These are phyloP conservation scores for Russula dissimulans DNA, from an alignment of 768 basidiomycete genomes.

Conservation along the genomic window DNA sequence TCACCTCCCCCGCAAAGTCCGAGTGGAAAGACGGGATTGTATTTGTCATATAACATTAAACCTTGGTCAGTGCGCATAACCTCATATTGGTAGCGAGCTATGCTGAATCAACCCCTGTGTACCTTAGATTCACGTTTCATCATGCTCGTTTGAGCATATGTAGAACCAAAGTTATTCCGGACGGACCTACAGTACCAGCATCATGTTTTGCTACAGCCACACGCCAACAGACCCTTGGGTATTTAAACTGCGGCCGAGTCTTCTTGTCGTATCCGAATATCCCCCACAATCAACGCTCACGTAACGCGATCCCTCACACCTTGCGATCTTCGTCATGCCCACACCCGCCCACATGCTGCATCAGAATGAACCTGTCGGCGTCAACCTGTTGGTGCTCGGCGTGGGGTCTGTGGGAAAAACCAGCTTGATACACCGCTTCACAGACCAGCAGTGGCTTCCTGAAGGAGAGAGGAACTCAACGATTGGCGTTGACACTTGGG, in stretches of 20 bases:
- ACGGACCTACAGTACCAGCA: too few relatives aligned
- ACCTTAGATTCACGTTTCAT: not conserved
- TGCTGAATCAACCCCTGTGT: too few relatives aligned
- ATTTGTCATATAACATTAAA: too few relatives aligned
- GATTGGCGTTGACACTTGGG: constrained; percentile 79
- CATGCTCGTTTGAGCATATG: not conserved
- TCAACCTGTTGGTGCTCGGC: constrained; percentile 76
- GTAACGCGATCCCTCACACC: not conserved
- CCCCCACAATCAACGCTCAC: not conserved
- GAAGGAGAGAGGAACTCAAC: constrained; percentile 81
- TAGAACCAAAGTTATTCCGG: too few relatives aligned
- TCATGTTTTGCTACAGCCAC: not conserved
- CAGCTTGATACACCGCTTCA: constrained; percentile 84
- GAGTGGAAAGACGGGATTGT: too few relatives aligned
- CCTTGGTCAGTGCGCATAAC: too few relatives aligned
- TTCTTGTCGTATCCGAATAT: not conserved
- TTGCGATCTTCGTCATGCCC: not conserved
- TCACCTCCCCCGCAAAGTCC: too few relatives aligned
- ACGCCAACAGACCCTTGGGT: not conserved
- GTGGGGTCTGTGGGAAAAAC: constrained; percentile 88
- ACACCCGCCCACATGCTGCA: not conserved
- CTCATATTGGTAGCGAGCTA: too few relatives aligned
- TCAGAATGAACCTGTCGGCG: constrained; percentile 43
- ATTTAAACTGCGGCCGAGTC: not conserved
- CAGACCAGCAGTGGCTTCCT: constrained; percentile 89